Base-by-base conservation (phyloP, 345 rosid species). In the Eucalyptus cloeziana region DNA sequence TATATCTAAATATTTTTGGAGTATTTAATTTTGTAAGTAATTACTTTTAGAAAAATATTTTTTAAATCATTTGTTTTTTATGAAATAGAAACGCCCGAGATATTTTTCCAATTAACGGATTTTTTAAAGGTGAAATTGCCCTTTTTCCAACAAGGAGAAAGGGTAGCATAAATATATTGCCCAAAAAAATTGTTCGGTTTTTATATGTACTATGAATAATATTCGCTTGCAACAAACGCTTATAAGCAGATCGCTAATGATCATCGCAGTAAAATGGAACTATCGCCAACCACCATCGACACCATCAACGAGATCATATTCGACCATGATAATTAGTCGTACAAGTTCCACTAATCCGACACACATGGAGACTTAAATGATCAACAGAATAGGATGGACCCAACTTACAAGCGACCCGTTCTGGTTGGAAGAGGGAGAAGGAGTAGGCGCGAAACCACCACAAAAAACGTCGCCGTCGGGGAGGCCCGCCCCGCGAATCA, bases 11-110 rank as follows among this genome's bases (percentile, higher is more conserved):
- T 37, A 19, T 14, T 17, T 71, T 71, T 71, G 25, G 4, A 6
- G 5, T 1, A 10, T 19, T 71, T 2, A 33, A 69, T 69, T 69
- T 33, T 9, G 10, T 9, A 3, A 37, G 2, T 1, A 1, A 10
- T 37, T 37, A 17, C 5, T 33, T 69, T 19, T 16, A 33, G 1
- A 12, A 71, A 17, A 17, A 5, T 5, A 8, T 19, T 52, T 69
- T 31, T 64, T 0, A n/a, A 13, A 64, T 64, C 0, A 64, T 64
- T 64, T 16, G 4, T 69, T 33, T 69, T 69, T 19, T 2, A 2
- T 3, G 4, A 69, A 33, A 33, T 37, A 37, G 17, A 69, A 3
- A 9, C 3, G 9, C 3, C 25, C 12, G 12, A 17, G 1, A 9
- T 19, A 6, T 19, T 5, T 71, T 21, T 71, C 7, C 14, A 37